Evolutionary conservation across 2,329 filamentous ascomycete species (phyloP), one percentile per base, ranked within the genome.

Genomic region (Lecanicillium sp.): DNA sequence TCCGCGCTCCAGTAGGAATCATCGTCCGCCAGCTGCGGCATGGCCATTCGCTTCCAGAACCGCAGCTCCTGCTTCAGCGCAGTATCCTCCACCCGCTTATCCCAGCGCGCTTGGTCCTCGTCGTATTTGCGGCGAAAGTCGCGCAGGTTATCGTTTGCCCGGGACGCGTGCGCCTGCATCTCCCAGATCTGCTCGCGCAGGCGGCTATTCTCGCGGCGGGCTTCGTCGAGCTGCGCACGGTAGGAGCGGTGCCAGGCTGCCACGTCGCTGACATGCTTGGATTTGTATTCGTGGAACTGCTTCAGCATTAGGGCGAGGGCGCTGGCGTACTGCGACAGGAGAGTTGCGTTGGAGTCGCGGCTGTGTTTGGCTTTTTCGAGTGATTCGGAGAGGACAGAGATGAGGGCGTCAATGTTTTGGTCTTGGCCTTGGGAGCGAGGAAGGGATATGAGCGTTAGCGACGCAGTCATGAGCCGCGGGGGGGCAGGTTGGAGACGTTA

Each of bases 101-200:
- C 67, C 64, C 74, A 73, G 15, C 71, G 63, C 28, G 60, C 59
- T 45, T 70, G 65, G 43, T 79, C 67, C 46, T 77, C 74, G 46
- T 78, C 71, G 50, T 75, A 72, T 38, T 62, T 63, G 32, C 67
- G 62, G 37, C 77, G 67, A 47, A 80, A 79, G 28, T 67, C 58
- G 29, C 77, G 73, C 40, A 82, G 59, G 43, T 64, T 56, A 42
- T 73, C 71, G 51, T 80, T 80, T 16, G 76, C 77, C 11, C 60
- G 63, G 33, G 66, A 66, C 17, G 78, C 78, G 47, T 75, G 71
- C 29, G 69, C 67, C 51, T 80, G 74, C 74, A 80, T 79, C 48
- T 79, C 74, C 68, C 75, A 78, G 49, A 82, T 78, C 56, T 81
- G 75, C 49, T 79, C 74, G 37, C 78, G 73, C 37, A 82, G 66